These are phyloP conservation scores for Acanthamoeba castellanii DNA, from an alignment of 208 protist genomes.

Conservation along the genomic window DNA sequence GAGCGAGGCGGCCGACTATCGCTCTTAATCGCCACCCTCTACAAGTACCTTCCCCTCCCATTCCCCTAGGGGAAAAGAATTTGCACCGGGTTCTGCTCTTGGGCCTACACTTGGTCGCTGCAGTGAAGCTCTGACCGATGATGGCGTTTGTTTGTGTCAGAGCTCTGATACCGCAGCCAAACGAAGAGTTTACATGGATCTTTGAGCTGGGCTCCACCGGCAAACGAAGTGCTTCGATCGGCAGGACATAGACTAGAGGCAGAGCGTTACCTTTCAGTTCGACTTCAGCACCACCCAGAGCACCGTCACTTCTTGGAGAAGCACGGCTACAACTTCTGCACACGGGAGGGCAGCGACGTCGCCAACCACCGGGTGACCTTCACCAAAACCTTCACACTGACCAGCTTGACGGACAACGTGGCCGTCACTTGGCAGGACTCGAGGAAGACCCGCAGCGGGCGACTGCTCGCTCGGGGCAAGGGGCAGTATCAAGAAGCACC, in stretches of 20 bases:
- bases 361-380: not conserved
- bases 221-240: not conserved
- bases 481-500: not conserved
- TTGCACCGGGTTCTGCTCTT: no score
- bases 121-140: not conserved
- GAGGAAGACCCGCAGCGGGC: not conserved
- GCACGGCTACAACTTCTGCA: not conserved
- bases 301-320: not conserved
- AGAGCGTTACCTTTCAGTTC: not conserved
- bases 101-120: no score
- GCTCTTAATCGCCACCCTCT: no score
- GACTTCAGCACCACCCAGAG: not conserved
- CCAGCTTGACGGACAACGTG: not conserved
- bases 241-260: not conserved
- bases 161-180: not conserved
- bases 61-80: no score
- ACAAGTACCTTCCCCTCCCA: no score
- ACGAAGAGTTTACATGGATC: not conserved
- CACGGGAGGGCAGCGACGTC: not conserved
- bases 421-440: not conserved
- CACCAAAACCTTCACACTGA: not conserved
- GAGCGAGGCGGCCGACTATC: no score
- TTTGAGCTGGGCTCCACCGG: not conserved
- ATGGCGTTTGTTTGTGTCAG: not conserved
- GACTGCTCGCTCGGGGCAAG: not conserved